Evolutionary conservation across 2,329 filamentous ascomycete species (phyloP).

Genomic region (Trichoderma guizhouense): DNA sequence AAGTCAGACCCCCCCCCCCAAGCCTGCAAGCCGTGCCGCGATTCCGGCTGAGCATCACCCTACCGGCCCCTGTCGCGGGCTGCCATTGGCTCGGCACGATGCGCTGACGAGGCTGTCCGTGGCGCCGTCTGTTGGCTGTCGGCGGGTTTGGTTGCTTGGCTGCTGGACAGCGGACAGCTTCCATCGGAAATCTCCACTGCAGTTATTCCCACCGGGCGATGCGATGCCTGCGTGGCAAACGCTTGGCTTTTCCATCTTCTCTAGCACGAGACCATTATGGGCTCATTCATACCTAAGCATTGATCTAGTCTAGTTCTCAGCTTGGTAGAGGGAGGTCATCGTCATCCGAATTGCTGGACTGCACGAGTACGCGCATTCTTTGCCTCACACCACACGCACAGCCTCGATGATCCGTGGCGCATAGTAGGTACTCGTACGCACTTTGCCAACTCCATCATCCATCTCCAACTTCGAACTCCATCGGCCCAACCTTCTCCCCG

Average conservation of each 20-base stretch:
- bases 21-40: neutral
- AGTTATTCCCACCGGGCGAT: too few species aligned
- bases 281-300: neutral
- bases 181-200: too few species aligned
- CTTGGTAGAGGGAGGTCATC: neutral
- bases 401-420: neutral
- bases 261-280: neutral
- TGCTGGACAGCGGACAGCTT: too few species aligned
- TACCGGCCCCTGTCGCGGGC: neutral
- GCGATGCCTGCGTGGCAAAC: neutral
- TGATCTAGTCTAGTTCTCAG: neutral
- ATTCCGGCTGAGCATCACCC: slow-evolving; percentile 1
- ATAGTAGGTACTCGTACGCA: neutral
- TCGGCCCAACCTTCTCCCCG: neutral
- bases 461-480: neutral
- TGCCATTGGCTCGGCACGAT: slow-evolving; percentile 17
- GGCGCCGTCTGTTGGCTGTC: neutral
- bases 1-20: neutral
- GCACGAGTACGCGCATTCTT: too few species aligned
- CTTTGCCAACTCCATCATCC: neutral
- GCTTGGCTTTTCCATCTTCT: neutral
- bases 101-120: slow-evolving; percentile 16
- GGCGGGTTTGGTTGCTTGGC: neutral
- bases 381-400: too few species aligned
- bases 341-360: neutral